phyloP scores from a whole-genome alignment of 768 basidiomycete genomes.

The Filobasidium floriforme region DNA sequence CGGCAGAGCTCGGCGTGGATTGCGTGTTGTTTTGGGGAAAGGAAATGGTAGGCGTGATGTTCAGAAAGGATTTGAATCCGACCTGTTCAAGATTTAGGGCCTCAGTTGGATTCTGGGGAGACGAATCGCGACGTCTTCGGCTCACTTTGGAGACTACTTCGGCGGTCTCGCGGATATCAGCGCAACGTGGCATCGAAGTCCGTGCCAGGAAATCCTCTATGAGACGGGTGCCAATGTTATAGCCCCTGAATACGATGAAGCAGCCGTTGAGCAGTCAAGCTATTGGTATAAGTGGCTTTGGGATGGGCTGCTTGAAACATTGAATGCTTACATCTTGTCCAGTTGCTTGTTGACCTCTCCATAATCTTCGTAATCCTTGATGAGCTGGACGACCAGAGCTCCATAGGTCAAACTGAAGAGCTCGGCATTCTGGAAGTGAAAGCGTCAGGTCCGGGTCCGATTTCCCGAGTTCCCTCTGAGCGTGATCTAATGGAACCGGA shows the following conservation, averaged over 20 bases:
- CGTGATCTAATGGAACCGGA: background rate
- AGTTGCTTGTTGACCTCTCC: conserved; percentile 77
- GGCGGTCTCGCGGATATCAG: conserved; percentile 87
- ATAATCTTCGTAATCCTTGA: conserved; percentile 99
- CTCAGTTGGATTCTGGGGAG: background rate
- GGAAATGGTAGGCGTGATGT: conserved; percentile 74
- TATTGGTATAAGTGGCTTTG: background rate
- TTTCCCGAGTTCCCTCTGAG: too few relatives aligned
- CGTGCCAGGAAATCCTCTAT: conserved; percentile 97
- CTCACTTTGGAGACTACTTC: conserved; percentile 88
- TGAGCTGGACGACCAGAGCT: conserved; percentile 92
- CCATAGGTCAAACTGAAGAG: conserved; percentile 95
- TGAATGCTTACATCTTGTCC: conserved; percentile 58
- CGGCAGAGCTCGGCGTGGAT: conserved; percentile 45
- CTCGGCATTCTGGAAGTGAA: conserved; percentile 71
- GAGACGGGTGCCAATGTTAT: conserved; percentile 89
- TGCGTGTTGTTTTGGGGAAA: conserved; percentile 54
- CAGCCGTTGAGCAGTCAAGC: background rate
- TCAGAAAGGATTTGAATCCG: conserved; percentile 95
- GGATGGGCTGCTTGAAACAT: background rate
- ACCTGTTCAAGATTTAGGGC: conserved; percentile 54
- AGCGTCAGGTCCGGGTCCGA: background rate
- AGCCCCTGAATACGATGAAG: conserved; percentile 60
- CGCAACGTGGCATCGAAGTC: conserved; percentile 80
- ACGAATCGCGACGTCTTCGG: conserved; percentile 2